Evolutionary conservation across 208 protist genomes (phyloP).

Genomic region (Naegleria lovaniensis): DNA sequence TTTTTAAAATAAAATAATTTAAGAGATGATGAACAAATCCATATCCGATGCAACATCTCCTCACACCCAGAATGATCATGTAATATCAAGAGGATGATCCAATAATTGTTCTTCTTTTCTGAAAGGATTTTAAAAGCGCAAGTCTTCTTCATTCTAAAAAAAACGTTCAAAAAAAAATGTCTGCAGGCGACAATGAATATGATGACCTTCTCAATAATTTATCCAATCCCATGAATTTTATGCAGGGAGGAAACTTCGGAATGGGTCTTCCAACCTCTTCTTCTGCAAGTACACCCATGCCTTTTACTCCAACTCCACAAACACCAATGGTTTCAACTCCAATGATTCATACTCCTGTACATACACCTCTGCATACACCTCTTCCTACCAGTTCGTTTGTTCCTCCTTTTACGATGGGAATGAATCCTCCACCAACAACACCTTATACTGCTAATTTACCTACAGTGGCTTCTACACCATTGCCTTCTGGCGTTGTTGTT

Average conservation of each 20-base stretch:
- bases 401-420: neutral
- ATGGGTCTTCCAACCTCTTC: too few species aligned
- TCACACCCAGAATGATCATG: too few species aligned
- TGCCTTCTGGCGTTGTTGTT: neutral
- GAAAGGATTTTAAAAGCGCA: neutral
- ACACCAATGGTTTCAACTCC: neutral
- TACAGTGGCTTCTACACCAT: neutral
- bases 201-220: neutral
- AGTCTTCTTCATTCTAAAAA: neutral
- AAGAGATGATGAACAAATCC: too few species aligned
- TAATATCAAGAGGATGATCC: too few species aligned
- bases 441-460: neutral
- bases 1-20: too few species aligned
- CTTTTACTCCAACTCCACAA: neutral
- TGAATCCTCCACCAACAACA: neutral
- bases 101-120: too few species aligned
- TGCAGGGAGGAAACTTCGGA: neutral
- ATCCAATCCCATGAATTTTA: neutral
- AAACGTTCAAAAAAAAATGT: neutral
- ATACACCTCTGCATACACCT: neutral
- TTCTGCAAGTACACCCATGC: neutral
- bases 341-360: neutral
- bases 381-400: too few species aligned
- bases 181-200: neutral
- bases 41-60: too few species aligned